Evolutionary conservation across 108 stramenopile genomes (phyloP), one percentile per base, ranked within the genome.

Genomic region (Bacterosira constricta): DNA sequence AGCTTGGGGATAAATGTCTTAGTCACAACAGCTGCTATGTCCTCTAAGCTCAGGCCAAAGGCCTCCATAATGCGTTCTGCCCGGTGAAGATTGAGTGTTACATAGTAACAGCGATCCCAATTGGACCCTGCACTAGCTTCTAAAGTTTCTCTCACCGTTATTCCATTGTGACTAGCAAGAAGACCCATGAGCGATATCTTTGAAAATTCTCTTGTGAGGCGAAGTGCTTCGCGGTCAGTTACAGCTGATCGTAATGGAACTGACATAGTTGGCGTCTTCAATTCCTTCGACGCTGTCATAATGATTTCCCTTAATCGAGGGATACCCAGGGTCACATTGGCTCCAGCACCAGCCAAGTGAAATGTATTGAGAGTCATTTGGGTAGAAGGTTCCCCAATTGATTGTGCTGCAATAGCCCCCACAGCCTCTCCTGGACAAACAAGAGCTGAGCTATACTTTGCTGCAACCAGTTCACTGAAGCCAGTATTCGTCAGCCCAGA

Each of bases 341-440:
- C 99, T 38, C 98, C 99, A 36, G 98, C 97, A 30, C 99, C 99
- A 30, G 99, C 99, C 39, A 99, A 81, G 62, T 99, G 99, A 71
- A 99, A 99, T 6, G 99, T 99, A 82, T 99, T 99, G 10, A 99
- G 90, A 12, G 99, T 99, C 99, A 99, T 99, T 72, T 99, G 99
- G 7, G 99, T 99, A 15, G 98, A 99, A 4, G 99, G 99, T 76
- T 99, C 99, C 10, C 99, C 96, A 51, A 98, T 82, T 12, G 86
- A 88, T 75, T 99, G 98, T 17, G 97, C 99, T 25, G 99, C 98
- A 60, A 99, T 96, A 10, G 90, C 85, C 29, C 99, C 99, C 6
- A 99, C 99, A 4, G 98, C 96, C 83, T 99, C 99, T n/a, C 99
- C 99, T 1, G 99, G 99, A 46, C 86, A 83, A 20, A 89, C 96